These are phyloP conservation scores for Amphirosellinia nigrospora DNA, from an alignment of 495 filamentous ascomycete species.

Conservation along the genomic window DNA sequence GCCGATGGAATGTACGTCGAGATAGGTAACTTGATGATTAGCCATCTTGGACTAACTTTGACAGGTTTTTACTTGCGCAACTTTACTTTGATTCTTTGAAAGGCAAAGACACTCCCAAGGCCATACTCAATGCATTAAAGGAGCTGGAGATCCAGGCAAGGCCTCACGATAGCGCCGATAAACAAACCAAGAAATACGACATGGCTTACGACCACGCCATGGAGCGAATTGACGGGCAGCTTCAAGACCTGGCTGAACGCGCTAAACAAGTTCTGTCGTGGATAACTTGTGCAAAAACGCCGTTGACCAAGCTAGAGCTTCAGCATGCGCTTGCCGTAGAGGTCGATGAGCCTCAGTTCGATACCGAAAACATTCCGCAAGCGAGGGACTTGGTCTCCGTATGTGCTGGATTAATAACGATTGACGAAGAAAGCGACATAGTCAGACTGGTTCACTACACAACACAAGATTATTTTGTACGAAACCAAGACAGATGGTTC, in stretches of 20 bases:
- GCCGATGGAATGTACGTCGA: slow-evolving; percentile 49
- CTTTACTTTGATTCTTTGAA: slow-evolving; percentile 56
- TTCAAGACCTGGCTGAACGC: slow-evolving; percentile 32
- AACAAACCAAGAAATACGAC: slow-evolving; percentile 39
- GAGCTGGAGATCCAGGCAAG: slow-evolving; percentile 36
- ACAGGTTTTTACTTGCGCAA: slow-evolving; percentile 59
- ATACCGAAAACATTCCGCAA: slow-evolving; percentile 46
- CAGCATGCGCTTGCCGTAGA: slow-evolving; percentile 56
- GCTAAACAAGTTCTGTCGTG: slow-evolving; percentile 51
- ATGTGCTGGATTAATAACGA: slow-evolving; percentile 60
- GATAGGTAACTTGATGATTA: neutral
- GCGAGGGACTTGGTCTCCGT: slow-evolving; percentile 50
- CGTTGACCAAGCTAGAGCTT: slow-evolving; percentile 51
- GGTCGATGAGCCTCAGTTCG: slow-evolving; percentile 35
- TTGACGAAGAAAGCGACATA: slow-evolving; percentile 53
- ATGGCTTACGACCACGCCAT: slow-evolving; percentile 37
- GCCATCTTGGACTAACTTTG: slow-evolving; percentile 22
- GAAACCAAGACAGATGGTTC: neutral
- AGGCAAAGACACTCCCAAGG: slow-evolving; percentile 39
- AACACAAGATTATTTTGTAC: slow-evolving; percentile 8
- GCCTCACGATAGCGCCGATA: slow-evolving; percentile 34
- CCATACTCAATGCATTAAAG: slow-evolving; percentile 42
- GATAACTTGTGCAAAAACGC: slow-evolving; percentile 49
- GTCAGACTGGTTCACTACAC: slow-evolving; percentile 19
- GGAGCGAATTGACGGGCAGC: slow-evolving; percentile 50